Evolutionary conservation across 805 yeast genomes (phyloP).

Genomic region (Barnettozyma sucrosica): DNA sequence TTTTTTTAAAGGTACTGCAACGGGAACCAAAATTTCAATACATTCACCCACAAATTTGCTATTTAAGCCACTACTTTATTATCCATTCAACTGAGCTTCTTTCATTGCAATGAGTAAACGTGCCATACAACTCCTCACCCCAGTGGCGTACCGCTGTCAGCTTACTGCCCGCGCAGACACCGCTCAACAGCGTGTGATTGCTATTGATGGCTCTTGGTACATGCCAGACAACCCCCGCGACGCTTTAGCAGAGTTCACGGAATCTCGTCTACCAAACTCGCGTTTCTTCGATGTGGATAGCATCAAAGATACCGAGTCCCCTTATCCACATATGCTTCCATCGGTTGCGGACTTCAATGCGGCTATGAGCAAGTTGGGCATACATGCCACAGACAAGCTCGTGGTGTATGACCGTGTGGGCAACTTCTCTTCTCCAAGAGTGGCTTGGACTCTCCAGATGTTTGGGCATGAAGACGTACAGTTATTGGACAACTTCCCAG

Average conservation of each 20-base stretch:
- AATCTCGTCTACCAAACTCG: conserved; percentile 58
- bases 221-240: conserved; percentile 68
- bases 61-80: background rate
- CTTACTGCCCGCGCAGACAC: conserved; percentile 14
- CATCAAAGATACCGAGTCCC: conserved; percentile 50
- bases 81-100: background rate
- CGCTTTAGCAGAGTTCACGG: conserved; percentile 51
- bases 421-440: conserved; percentile 84
- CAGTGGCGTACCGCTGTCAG: conserved; percentile 22
- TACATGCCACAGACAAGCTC: conserved; percentile 48
- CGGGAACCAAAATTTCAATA: background rate
- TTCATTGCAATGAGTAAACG: conserved; percentile 20
- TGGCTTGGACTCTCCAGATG: conserved; percentile 81
- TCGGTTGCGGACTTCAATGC: conserved; percentile 45
- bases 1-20: background rate
- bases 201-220: conserved; percentile 91
- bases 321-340: conserved; percentile 92
- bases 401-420: conserved; percentile 85
- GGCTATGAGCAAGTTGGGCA: conserved; percentile 50
- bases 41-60: background rate
- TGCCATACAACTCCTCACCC: conserved; percentile 22
- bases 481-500: conserved; percentile 63
- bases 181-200: conserved; percentile 33
- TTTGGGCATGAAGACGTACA: conserved; percentile 71
- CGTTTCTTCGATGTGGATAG: conserved; percentile 76